Conservation (phyloP, 768 basidiomycete species). For the Kwoniella botswanensis region DNA sequence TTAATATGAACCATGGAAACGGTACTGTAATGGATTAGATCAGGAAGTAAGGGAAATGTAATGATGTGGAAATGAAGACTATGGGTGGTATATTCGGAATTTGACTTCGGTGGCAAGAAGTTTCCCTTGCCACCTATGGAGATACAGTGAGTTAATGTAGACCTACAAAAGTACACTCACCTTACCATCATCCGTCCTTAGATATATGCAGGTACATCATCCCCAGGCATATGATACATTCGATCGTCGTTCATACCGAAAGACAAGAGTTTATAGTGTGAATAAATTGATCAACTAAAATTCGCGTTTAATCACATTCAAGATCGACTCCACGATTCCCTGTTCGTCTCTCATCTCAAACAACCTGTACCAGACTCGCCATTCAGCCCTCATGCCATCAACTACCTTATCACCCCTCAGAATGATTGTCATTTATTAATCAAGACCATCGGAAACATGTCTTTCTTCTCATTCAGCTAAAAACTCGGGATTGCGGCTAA, state of each 20-base stretch:
- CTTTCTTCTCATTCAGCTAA: background rate
- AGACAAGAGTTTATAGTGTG: background rate
- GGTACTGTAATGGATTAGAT: background rate
- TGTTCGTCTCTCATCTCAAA: no score
- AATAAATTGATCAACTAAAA: background rate
- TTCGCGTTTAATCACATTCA: background rate
- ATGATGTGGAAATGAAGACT: no score
- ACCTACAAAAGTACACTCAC: no score
- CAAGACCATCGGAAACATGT: background rate
- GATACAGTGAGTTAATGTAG: no score
- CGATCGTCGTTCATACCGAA: background rate
- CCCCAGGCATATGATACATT: background rate
- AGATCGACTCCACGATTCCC: no score
- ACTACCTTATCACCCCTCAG: background rate
- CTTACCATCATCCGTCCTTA: no score
- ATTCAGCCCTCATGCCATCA: no score
- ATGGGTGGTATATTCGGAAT: no score
- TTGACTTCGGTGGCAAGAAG: no score
- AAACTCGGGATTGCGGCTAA: background rate
- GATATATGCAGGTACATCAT: no score
- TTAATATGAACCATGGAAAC: background rate
- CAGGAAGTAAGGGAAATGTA: background rate
- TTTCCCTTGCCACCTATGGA: no score
- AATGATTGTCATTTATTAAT: background rate
- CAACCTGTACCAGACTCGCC: no score